Evolutionary conservation across 2,329 filamentous ascomycete species (phyloP), one percentile per base, ranked within the genome.

Genomic region (Cytospora piceae): DNA sequence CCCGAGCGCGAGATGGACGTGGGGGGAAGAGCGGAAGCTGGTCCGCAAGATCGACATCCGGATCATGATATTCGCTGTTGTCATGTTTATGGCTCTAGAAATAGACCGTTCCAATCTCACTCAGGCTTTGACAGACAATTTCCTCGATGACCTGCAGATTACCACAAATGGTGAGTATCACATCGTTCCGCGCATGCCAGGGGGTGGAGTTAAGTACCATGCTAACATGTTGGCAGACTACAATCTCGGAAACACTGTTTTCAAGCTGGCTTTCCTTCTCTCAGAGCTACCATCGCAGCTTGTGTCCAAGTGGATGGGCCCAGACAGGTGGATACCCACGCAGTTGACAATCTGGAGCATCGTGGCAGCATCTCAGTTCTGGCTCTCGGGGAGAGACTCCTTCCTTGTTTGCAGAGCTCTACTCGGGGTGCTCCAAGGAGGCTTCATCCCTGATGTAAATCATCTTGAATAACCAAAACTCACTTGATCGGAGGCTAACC

Each of bases 251-350:
- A 81, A 81, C 68, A 82, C 80, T 0, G 78, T 85, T 31, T 84
- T 83, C 70, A 78, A 78, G 56, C 73, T 82, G 5, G 77, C 76
- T 0, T 86, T 85, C 67, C 75, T 85, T n/a, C 79, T 77, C 22
- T 81, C 85, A 0, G 85, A 88, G 71, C 77, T 90, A 0, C 87
- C 87, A 0, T 88, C 85, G 0, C 86, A 89, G 71, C 77, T 90
- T 20, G 77, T 88, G 49, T 80, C 77, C 66, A 86, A 89, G 72
- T 86, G 80, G 79, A 73, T 85, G 61, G 86, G 83, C 0, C 84
- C 83, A 0, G 85, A 88, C 68, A 79, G 82, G 31, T 87, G 84
- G 85, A 87, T 88, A 58, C 86, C 86, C 0, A 75, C 83, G 60
- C 84, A 86, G 70, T 85, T 88, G 77, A 74, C 81, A 6, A 77